Base-by-base conservation (phyloP, 108 stramenopile species). In the Parmales sp. region DNA sequence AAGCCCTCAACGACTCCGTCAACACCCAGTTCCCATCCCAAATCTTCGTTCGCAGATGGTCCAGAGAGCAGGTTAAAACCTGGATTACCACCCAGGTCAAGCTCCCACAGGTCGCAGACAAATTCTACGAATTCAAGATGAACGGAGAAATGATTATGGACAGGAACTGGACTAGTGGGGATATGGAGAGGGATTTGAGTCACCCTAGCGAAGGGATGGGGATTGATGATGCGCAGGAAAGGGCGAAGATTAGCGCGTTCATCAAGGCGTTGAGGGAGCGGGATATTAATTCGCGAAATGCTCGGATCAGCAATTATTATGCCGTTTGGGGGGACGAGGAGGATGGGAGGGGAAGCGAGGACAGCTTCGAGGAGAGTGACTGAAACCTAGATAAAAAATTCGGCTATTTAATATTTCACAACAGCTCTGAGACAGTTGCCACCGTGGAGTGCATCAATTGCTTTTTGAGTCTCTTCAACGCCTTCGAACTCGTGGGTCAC, bases 401-500 rank as follows among this genome's bases (percentile, higher is more conserved):
- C n/a, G n/a, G n/a, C n/a, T n/a, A n/a, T 37, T 82, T 65, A 85
- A 67, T 92, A 92, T 18, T 75, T 74, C 0, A 92, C 91, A 11
- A 92, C 91, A 9, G 87, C 86, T 54, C 91, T 81, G 13, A 90
- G 75, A 68, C 91, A 92, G 43, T 80, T 68, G 13, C 93, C 93
- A 23, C 79, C 70, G 65, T 98, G 93, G 43, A 98, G 78, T 13
- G 93, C 90, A 63, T 91, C 86, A 68, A 98, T 83, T 5, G 97
- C 97, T 3, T 89, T 84, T 63, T 95, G 95, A 16, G 90, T 96
- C 51, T 77, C 74, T 11, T 76, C 82, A n/a, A 96, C 93, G 16
- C 92, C 93, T 63, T 90, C 73, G 69, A 90, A 90, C 3, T 34
- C 75, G 63, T 97, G 90, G n/a, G 96, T 94, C 39, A 95, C 91